These are phyloP conservation scores for Thielaviopsis populi DNA, from an alignment of 2,329 filamentous ascomycete genomes.

Conservation along the genomic window DNA sequence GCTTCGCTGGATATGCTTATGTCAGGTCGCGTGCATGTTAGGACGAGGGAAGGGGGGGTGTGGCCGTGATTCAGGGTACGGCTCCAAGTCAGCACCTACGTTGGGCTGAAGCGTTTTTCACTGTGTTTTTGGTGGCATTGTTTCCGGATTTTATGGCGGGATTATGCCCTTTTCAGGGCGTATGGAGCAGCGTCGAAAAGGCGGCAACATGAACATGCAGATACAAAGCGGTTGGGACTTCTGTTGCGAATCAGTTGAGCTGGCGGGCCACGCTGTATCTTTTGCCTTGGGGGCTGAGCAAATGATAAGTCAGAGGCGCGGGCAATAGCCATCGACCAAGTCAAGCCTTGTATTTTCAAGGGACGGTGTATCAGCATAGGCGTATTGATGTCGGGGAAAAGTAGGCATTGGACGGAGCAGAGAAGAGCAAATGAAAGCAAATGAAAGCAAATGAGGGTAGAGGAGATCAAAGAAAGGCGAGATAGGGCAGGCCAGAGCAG, in stretches of 20 bases:
- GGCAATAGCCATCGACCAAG: neutral
- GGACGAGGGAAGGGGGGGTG: neutral
- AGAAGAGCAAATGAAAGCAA: neutral
- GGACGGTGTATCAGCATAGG: neutral
- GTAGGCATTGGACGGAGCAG: neutral
- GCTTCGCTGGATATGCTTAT: too few species aligned
- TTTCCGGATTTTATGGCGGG: neutral
- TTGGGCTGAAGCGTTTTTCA: neutral
- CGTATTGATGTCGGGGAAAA: neutral
- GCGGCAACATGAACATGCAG: neutral
- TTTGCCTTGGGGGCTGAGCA: neutral
- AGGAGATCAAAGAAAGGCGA: too few species aligned
- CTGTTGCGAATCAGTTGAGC: neutral
- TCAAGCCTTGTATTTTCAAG: neutral
- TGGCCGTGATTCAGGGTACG: neutral
- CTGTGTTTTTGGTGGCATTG: neutral
- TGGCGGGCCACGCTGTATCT: neutral
- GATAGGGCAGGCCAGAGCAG: too few species aligned
- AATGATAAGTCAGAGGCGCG: neutral
- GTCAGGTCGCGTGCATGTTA: too few species aligned
- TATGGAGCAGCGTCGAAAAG: neutral
- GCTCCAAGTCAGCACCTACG: neutral
- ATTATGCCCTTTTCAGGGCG: too few species aligned
- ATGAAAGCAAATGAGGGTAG: too few species aligned
- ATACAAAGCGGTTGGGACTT: neutral